Conservation (phyloP, 106 monocot species). For the Acanthochlamys bracteata region DNA sequence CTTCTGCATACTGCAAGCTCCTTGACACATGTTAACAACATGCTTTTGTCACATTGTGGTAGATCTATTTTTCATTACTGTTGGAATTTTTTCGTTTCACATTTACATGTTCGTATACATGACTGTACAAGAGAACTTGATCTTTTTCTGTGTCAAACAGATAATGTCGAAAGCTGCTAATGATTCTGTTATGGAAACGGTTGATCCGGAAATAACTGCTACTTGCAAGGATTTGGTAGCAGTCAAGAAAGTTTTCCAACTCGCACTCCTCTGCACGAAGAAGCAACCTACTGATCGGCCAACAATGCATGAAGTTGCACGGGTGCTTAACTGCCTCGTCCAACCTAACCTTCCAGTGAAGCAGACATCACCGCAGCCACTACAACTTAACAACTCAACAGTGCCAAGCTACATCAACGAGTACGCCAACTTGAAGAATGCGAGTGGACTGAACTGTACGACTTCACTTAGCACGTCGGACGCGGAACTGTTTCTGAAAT, state of each 20-base stretch:
- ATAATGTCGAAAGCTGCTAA: conserved; percentile 62
- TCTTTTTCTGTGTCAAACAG: conserved; percentile 21
- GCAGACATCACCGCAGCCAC: conserved; percentile 16
- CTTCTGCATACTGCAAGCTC: too few relatives aligned
- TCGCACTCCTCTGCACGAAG: conserved; percentile 87
- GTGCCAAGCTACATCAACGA: conserved; percentile 49
- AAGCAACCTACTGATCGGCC: conserved; percentile 80
- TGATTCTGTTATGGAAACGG: conserved; percentile 84
- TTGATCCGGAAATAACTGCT: conserved; percentile 51
- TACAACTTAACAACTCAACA: not conserved
- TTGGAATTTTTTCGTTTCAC: too few relatives aligned
- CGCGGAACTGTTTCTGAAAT: conserved; percentile 83
- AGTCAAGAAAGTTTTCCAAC: conserved; percentile 79
- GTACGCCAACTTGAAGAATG: conserved; percentile 51
- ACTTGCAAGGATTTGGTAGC: conserved; percentile 57
- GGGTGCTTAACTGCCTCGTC: conserved; percentile 55
- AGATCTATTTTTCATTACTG: too few relatives aligned
- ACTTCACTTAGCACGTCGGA: conserved; percentile 68
- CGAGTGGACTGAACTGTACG: conserved; percentile 29
- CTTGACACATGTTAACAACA: too few relatives aligned
- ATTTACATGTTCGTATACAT: too few relatives aligned
- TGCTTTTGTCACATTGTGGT: too few relatives aligned
- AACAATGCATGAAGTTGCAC: conserved; percentile 85
- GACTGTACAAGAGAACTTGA: too few relatives aligned
- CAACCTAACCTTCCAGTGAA: conserved; percentile 21